phyloP scores from a whole-genome alignment of 108 stramenopile genomes.

The Seminavis robusta region DNA sequence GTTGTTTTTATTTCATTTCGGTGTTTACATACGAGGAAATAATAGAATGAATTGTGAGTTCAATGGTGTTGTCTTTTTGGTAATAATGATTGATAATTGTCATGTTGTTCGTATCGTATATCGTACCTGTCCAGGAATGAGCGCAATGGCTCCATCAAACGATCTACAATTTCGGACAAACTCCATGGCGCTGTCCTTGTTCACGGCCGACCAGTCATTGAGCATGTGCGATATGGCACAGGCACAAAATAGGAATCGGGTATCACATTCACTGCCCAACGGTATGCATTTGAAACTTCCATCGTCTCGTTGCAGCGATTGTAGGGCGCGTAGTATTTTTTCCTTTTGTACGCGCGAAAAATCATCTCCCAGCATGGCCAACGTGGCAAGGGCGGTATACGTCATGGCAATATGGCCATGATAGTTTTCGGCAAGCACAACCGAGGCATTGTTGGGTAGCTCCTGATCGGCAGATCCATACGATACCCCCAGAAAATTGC shows the following conservation, averaged over 20 bases:
- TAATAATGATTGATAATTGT: too few species aligned
- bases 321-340: slow-evolving; percentile 27
- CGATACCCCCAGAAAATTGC: slow-evolving; percentile 44
- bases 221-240: slow-evolving; percentile 62
- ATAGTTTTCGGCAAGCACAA: slow-evolving; percentile 8
- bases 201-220: slow-evolving; percentile 37
- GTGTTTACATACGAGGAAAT: too few species aligned
- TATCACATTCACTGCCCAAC: slow-evolving; percentile 63
- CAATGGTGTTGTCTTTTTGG: too few species aligned
- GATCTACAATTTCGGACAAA: slow-evolving; percentile 51
- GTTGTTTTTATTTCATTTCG: too few species aligned
- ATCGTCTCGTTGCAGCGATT: slow-evolving; percentile 19
- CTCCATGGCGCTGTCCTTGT: slow-evolving; percentile 20
- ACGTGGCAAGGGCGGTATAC: slow-evolving; percentile 73
- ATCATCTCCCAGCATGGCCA: slow-evolving; percentile 65
- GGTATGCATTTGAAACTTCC: slow-evolving; percentile 32
- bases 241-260: slow-evolving; percentile 89
- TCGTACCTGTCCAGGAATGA: slow-evolving; percentile 45
- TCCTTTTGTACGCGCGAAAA: slow-evolving; percentile 36
- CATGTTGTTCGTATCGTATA: too few species aligned
- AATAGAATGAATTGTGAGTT: too few species aligned
- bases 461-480: neutral
- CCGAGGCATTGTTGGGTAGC: neutral
- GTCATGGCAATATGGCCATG: slow-evolving; percentile 81
- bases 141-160: slow-evolving; percentile 69